These are phyloP conservation scores for Hibiscus mutabilis DNA, from an alignment of 345 rosid species.

Conservation along the genomic window DNA sequence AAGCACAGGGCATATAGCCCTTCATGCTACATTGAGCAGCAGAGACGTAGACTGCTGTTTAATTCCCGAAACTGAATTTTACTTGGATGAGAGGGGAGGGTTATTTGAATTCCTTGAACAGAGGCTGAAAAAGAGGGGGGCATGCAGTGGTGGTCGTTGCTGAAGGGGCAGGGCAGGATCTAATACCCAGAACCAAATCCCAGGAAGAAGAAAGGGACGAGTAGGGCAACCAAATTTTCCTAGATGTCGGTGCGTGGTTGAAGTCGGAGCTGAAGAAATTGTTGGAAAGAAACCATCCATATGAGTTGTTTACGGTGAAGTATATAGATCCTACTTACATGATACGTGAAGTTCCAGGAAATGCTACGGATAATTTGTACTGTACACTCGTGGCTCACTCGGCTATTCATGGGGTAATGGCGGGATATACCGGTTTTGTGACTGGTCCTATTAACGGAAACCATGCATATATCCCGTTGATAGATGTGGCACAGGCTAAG, in stretches of 20 bases:
- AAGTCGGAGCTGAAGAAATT: slow-evolving; percentile 64
- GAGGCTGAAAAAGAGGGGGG: slow-evolving; percentile 50
- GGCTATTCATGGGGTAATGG: slow-evolving; percentile 87
- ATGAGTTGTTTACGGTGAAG: slow-evolving; percentile 67
- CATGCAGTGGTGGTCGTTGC: slow-evolving; percentile 83
- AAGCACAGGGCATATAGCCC: slow-evolving; percentile 87
- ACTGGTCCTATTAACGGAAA: slow-evolving; percentile 79
- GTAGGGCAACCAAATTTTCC: slow-evolving; percentile 69
- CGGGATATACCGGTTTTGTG: slow-evolving; percentile 81
- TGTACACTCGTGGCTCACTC: slow-evolving; percentile 89
- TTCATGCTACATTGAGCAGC: slow-evolving; percentile 83
- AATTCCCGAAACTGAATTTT: slow-evolving; percentile 70
- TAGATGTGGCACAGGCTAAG: slow-evolving; percentile 61
- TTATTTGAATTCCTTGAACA: slow-evolving; percentile 60
- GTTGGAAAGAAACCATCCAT: slow-evolving; percentile 65
- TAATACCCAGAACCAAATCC: slow-evolving; percentile 57
- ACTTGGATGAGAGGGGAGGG: slow-evolving; percentile 70
- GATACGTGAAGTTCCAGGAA: slow-evolving; percentile 88
- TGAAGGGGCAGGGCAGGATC: slow-evolving; percentile 86
- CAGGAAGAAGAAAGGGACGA: slow-evolving; percentile 76
- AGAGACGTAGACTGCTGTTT: slow-evolving; percentile 90
- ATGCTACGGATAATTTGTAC: slow-evolving; percentile 67
- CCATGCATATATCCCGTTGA: slow-evolving; percentile 76
- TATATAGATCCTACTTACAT: slow-evolving; percentile 90
- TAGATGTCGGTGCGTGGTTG: slow-evolving; percentile 79